Conservation (phyloP, 805 yeast species). For the Yamadazyma sp. region DNA sequence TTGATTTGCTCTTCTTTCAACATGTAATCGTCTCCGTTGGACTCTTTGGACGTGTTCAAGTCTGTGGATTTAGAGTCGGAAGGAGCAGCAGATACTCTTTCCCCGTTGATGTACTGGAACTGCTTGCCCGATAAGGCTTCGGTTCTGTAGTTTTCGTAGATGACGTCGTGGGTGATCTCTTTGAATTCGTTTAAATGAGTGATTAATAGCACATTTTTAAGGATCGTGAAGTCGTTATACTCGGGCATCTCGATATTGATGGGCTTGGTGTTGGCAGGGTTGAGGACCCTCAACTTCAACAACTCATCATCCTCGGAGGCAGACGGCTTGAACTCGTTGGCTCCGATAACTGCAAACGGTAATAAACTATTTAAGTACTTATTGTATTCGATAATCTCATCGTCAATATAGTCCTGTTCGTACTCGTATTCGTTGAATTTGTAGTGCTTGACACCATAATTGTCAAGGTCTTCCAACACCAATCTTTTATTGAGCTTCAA, state of each 20-base stretch:
- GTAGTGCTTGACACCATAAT: slow-evolving; percentile 68
- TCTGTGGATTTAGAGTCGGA: slow-evolving; percentile 11
- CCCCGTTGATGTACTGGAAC: slow-evolving; percentile 35
- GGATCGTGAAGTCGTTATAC: slow-evolving; percentile 73
- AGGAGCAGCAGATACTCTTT: slow-evolving; percentile 6
- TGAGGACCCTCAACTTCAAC: slow-evolving; percentile 53
- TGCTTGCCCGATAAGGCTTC: slow-evolving; percentile 71
- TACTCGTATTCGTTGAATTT: slow-evolving; percentile 65
- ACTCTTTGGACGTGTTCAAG: slow-evolving; percentile 7
- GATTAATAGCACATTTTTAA: slow-evolving; percentile 76
- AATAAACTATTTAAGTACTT: slow-evolving; percentile 60
- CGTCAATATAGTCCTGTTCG: slow-evolving; percentile 51
- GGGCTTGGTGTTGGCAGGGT: slow-evolving; percentile 49
- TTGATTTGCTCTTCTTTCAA: slow-evolving; percentile 88
- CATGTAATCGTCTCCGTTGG: slow-evolving; percentile 29
- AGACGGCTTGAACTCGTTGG: slow-evolving; percentile 56
- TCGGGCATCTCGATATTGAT: slow-evolving; percentile 70
- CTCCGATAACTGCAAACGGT: slow-evolving; percentile 71
- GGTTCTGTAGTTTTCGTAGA: slow-evolving; percentile 89
- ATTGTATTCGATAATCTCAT: slow-evolving; percentile 64
- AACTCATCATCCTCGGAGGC: slow-evolving; percentile 36
- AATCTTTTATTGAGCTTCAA: slow-evolving; percentile 69
- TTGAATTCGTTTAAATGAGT: slow-evolving; percentile 86
- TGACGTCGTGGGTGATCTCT: slow-evolving; percentile 81
- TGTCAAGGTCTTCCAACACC: slow-evolving; percentile 73